phyloP scores from a whole-genome alignment of 495 filamentous ascomycete species.

The Penicillium salamii region DNA sequence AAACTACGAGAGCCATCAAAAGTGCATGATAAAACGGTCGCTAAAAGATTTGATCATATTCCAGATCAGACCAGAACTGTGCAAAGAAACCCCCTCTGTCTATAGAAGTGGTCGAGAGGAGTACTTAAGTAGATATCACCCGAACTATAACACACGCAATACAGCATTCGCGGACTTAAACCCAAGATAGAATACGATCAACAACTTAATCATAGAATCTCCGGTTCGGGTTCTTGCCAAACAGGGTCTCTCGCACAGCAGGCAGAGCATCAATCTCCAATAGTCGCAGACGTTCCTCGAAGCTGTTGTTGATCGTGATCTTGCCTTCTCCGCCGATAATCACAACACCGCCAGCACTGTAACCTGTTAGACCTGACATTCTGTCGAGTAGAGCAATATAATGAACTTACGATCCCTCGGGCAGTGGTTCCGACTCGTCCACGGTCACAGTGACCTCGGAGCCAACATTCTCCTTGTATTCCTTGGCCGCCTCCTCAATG shows the following conservation, averaged over 20 bases:
- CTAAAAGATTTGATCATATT: conserved; percentile 22
- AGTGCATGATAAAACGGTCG: conserved; percentile 35
- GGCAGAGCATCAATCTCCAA: conserved; percentile 83
- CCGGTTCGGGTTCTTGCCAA: conserved; percentile 89
- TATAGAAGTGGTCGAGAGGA: conserved; percentile 15
- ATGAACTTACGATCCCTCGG: conserved; percentile 77
- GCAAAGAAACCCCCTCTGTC: conserved; percentile 19
- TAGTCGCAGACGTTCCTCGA: conserved; percentile 85
- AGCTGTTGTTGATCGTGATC: conserved; percentile 98
- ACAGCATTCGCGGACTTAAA: conserved; percentile 14
- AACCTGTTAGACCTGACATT: conserved; percentile 8
- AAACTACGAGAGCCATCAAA: conserved; percentile 28
- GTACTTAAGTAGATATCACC: conserved; percentile 14
- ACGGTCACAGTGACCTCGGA: conserved; percentile 63
- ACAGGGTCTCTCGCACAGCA: conserved; percentile 76
- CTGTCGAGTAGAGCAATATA: neutral
- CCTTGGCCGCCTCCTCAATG: conserved; percentile 66
- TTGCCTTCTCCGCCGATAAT: conserved; percentile 83
- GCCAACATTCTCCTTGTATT: conserved; percentile 74
- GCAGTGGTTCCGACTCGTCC: conserved; percentile 75
- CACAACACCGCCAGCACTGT: conserved; percentile 76
- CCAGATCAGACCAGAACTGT: conserved; percentile 17
- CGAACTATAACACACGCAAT: conserved; percentile 27
- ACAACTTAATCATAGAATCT: conserved; percentile 81
- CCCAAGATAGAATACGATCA: conserved; percentile 1